Conservation (phyloP, 2,329 filamentous ascomycete species). For the Xylariaceae sp. region DNA sequence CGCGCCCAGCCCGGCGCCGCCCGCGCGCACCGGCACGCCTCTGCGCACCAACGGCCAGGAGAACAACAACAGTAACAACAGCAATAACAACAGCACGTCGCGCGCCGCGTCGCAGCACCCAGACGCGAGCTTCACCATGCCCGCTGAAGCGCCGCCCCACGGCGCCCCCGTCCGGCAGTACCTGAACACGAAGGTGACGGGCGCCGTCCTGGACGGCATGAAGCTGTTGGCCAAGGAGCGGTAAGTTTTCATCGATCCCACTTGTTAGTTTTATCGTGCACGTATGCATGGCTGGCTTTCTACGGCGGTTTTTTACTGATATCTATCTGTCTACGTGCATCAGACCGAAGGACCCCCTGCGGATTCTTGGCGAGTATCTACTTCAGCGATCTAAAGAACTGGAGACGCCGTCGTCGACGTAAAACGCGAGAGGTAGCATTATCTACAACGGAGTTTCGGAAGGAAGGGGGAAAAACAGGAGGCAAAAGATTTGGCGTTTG, state of each 20-base stretch:
- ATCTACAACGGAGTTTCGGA: slow-evolving; percentile 30
- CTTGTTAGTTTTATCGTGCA: not conserved
- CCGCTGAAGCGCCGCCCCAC: slow-evolving; percentile 62
- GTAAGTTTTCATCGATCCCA: slow-evolving; percentile 49
- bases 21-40: slow-evolving; percentile 52
- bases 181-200: slow-evolving; percentile 71
- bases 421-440: slow-evolving; percentile 10
- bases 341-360: slow-evolving; percentile 69
- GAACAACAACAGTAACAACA: slow-evolving; percentile 31
- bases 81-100: slow-evolving; percentile 36
- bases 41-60: slow-evolving; percentile 40
- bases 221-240: slow-evolving; percentile 71
- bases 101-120: slow-evolving; percentile 61
- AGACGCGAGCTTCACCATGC: slow-evolving; percentile 56
- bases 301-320: slow-evolving; percentile 4
- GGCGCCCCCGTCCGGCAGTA: slow-evolving; percentile 72
- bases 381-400: slow-evolving; percentile 69
- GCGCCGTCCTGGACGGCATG: slow-evolving; percentile 72
- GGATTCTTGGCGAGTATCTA: slow-evolving; percentile 70
- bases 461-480: slow-evolving; percentile 13
- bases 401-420: slow-evolving; percentile 43
- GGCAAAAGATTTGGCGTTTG: slow-evolving; percentile 11
- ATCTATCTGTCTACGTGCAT: not conserved
- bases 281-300: not conserved
- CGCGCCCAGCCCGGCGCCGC: slow-evolving; percentile 46